phyloP scores from a whole-genome alignment of 805 yeast genomes.

The Ogataea wickerhamii region DNA sequence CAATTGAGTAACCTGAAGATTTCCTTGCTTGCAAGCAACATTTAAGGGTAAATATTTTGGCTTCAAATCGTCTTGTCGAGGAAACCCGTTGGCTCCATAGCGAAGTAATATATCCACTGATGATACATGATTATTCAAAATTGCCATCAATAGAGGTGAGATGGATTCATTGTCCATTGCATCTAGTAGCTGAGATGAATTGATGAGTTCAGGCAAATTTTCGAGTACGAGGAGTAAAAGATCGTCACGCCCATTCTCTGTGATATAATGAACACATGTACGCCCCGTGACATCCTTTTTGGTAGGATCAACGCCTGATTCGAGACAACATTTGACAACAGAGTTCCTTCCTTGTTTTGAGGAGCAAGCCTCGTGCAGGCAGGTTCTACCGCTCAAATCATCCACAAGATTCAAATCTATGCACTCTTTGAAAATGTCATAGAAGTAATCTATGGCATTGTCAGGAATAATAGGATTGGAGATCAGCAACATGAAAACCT shows the following conservation, averaged over 20 bases:
- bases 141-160: slow-evolving; percentile 80
- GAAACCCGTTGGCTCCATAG: slow-evolving; percentile 48
- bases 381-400: slow-evolving; percentile 68
- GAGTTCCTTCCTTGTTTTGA: slow-evolving; percentile 26
- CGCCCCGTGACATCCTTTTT: slow-evolving; percentile 67
- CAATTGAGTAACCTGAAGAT: slow-evolving; percentile 62
- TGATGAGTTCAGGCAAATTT: slow-evolving; percentile 24
- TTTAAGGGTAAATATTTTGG: slow-evolving; percentile 75
- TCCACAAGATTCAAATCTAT: slow-evolving; percentile 65
- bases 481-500: slow-evolving; percentile 68
- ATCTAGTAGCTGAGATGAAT: slow-evolving; percentile 37
- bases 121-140: slow-evolving; percentile 59
- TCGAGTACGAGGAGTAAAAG: slow-evolving; percentile 37
- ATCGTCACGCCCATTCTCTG: slow-evolving; percentile 52
- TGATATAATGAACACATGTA: slow-evolving; percentile 83
- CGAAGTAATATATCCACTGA: slow-evolving; percentile 48
- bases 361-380: slow-evolving; percentile 65
- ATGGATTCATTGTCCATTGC: slow-evolving; percentile 67
- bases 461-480: slow-evolving; percentile 64
- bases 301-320: slow-evolving; percentile 24
- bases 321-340: slow-evolving; percentile 26
- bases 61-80: slow-evolving; percentile 44
- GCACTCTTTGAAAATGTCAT: slow-evolving; percentile 43
- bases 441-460: slow-evolving; percentile 48
- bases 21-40: slow-evolving; percentile 85